Evolutionary conservation across 441 rosid genomes (phyloP).

Genomic region (Populus trichocarpa): DNA sequence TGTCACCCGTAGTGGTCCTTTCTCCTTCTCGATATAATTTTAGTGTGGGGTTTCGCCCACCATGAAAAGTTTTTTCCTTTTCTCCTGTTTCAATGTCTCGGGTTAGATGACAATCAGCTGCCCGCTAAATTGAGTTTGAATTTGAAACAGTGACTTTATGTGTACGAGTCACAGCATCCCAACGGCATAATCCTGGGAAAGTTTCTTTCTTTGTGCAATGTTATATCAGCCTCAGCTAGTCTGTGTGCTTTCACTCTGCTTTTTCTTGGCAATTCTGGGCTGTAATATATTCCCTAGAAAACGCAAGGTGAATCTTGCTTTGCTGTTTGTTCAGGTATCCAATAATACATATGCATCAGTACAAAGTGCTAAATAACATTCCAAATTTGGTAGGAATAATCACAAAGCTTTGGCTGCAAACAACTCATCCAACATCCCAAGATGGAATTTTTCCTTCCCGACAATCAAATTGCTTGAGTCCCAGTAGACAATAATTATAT

Average conservation of each 20-base stretch:
- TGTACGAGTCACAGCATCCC: not conserved
- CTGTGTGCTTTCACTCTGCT: not conserved
- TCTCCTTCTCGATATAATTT: not conserved
- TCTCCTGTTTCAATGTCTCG: not conserved
- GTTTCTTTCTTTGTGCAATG: not conserved
- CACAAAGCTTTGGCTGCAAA: not conserved
- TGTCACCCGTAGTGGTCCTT: not conserved
- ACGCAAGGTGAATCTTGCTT: too few species aligned
- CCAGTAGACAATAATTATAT: not conserved
- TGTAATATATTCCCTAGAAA: not conserved
- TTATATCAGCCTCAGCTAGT: not conserved
- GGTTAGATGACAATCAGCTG: not conserved
- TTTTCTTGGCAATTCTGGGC: not conserved
- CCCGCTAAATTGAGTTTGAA: constrained; percentile 14
- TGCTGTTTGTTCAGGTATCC: too few species aligned
- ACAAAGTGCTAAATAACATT: not conserved
- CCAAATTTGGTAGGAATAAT: not conserved
- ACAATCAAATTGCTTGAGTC: not conserved
- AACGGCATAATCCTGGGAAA: not conserved
- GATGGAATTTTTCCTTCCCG: not conserved
- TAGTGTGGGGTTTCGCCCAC: not conserved
- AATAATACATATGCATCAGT: too few species aligned
- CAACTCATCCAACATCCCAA: not conserved
- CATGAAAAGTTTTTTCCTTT: not conserved
- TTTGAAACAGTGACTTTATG: constrained; percentile 8